Conservation (phyloP, 1,284 basidiomycete species). For the Vanrija sp. region DNA sequence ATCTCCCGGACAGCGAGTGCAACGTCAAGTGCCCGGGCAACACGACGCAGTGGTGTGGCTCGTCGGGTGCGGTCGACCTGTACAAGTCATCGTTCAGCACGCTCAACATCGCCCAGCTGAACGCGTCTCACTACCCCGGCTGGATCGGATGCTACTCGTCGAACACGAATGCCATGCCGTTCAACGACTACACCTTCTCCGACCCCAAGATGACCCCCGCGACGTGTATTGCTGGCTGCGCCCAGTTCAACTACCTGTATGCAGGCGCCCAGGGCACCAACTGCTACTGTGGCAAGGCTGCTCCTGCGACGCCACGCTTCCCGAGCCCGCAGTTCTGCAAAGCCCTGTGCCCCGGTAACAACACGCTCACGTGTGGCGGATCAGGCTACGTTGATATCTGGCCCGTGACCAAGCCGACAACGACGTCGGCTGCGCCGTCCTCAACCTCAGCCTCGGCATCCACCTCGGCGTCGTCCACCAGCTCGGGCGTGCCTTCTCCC, state of each 20-base stretch:
- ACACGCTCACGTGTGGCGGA: conserved; percentile 9
- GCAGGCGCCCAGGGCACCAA: conserved; percentile 11
- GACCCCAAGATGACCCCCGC: conserved; percentile 13
- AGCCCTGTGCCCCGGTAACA: conserved; percentile 12
- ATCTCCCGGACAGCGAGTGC: conserved; percentile 11
- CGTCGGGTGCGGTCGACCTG: background rate
- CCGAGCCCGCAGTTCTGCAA: conserved; percentile 7
- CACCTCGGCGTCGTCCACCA: too few species aligned
- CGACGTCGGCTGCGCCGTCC: background rate
- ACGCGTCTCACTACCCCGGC: background rate
- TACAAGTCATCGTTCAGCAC: background rate
- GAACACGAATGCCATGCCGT: background rate
- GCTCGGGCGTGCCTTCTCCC: too few species aligned
- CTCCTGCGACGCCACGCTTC: background rate
- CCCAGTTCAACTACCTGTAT: conserved; percentile 8
- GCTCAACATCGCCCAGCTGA: background rate
- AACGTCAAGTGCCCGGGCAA: conserved; percentile 32
- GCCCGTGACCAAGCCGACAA: too few species aligned
- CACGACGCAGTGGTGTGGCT: conserved; percentile 26
- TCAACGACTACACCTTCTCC: conserved; percentile 6
- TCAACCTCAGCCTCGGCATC: too few species aligned
- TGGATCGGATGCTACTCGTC: conserved; percentile 6
- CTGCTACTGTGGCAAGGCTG: conserved; percentile 14
- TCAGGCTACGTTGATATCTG: too few species aligned
- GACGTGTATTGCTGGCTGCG: conserved; percentile 10